A percentile compares a stretch with the other conserved stretches of the same genome.
These are phyloP conservation scores for Colletotrichum abscissum DNA, from an alignment of 2,329 filamentous ascomycete species.

Conservation along the genomic window DNA sequence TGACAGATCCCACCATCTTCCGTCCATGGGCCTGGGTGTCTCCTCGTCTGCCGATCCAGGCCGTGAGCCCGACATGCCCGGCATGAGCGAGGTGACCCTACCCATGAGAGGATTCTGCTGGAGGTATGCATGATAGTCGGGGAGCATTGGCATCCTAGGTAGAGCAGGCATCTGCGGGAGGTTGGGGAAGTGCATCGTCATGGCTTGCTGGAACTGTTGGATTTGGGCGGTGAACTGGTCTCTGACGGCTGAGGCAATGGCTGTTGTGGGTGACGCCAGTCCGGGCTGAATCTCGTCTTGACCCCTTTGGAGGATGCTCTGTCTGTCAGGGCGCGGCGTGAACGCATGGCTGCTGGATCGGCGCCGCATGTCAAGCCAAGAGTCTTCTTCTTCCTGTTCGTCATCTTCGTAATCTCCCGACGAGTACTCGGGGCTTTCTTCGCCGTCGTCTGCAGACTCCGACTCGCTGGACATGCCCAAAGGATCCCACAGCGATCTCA, in stretches of 20 bases:
- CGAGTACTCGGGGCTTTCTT: slow-evolving; percentile 58
- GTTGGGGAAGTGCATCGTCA: slow-evolving; percentile 70
- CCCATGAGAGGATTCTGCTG: slow-evolving; percentile 72
- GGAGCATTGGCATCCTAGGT: slow-evolving; percentile 70
- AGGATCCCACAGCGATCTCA: slow-evolving; percentile 75
- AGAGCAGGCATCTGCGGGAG: slow-evolving; percentile 66
- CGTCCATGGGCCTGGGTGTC: slow-evolving; percentile 58
- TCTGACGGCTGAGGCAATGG: slow-evolving; percentile 76
- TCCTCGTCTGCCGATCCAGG: slow-evolving; percentile 59
- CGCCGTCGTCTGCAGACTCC: slow-evolving; percentile 51
- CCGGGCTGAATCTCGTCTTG: slow-evolving; percentile 38
- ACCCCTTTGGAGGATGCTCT: slow-evolving; percentile 22
- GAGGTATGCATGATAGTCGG: slow-evolving; percentile 78
- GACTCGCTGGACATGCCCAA: slow-evolving; percentile 55
- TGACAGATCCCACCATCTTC: slow-evolving; percentile 76
- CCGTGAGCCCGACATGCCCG: slow-evolving; percentile 66
- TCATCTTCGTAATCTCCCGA: slow-evolving; percentile 57
- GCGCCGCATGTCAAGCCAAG: slow-evolving; percentile 52
- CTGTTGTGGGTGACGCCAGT: slow-evolving; percentile 66
- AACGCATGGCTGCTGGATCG: slow-evolving; percentile 41
- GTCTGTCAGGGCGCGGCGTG: slow-evolving; percentile 37
- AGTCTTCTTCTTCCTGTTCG: slow-evolving; percentile 53
- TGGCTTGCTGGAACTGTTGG: slow-evolving; percentile 79
- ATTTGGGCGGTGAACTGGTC: slow-evolving; percentile 80
- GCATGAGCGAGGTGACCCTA: slow-evolving; percentile 78